Base-by-base conservation (phyloP, 805 yeast genomes). In the Pichia paraexigua region DNA sequence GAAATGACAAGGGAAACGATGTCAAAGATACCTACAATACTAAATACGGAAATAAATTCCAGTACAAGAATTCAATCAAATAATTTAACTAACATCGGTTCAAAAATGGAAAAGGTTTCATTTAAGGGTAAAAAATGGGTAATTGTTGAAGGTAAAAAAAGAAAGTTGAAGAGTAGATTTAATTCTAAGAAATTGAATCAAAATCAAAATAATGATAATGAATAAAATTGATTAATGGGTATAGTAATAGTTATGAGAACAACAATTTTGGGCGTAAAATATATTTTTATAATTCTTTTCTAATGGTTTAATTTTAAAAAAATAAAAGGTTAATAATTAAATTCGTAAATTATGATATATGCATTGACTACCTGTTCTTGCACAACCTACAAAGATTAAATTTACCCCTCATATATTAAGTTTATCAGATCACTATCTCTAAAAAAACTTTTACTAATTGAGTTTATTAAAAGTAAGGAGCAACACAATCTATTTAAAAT, bases 91-190 rank as follows among this genome's bases (percentile, higher is more conserved):
- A 30, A 30, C 7, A 5, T 35, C 17, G n/a, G 17, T 35, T 35
- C 11, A n/a, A 35, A 35, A 35, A 30, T 22, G 13, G 24, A 45
- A 3, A 21, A 22, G 13, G 25, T 17, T 2, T 22, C 37, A 8
- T 27, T 21, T 12, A 48, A 27, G 42, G 46, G 39, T 13, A 43
- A 46, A 12, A 53, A 46, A 40, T 54, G 51, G 49, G 52, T 57
- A 12, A 25, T 55, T 20, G 46, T 49, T 20, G 57, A 54, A 46
- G 62, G 62, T 9, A 53, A 54, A 41, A 49, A 47, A 40, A 48
- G 51, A 25, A 58, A 49, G 42, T 35, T 58, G n/a, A 58, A 51
- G 45, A 50, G 57, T 17, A 47, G 60, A 20, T 41, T 50, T 28
- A 28, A 13, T 35, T 17, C 37, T 12, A 18, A 32, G 5, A 20